Conservation (phyloP, 78 protist species). For the Dictyostelium capitatum region DNA sequence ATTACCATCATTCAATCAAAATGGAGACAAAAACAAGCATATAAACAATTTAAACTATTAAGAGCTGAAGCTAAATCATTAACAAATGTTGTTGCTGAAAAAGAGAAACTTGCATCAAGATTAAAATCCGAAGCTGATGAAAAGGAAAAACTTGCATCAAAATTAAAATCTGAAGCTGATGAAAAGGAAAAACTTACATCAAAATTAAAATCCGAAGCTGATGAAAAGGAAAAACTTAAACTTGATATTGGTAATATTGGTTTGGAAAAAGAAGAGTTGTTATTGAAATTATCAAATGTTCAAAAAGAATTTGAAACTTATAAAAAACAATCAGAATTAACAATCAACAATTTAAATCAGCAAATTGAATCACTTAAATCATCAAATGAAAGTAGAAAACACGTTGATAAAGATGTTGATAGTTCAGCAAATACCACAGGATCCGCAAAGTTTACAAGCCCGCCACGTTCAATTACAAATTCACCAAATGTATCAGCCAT, state of each 20-base stretch:
- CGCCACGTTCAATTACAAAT: background rate
- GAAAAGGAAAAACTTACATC: background rate
- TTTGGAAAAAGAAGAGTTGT: background rate
- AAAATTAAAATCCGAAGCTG: background rate
- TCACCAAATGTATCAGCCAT: background rate
- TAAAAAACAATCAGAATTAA: background rate
- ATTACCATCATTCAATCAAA: slow-evolving; percentile 14
- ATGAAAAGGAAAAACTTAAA: slow-evolving; percentile 1
- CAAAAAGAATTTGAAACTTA: slow-evolving; percentile 3
- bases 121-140: background rate
- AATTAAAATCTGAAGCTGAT: background rate
- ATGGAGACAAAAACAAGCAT: slow-evolving; percentile 58
- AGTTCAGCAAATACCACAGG: too few species aligned
- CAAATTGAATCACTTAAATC: background rate
- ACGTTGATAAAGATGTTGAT: background rate
- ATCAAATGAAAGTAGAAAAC: background rate
- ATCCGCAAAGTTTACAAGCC: background rate
- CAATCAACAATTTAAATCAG: background rate
- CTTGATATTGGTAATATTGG: background rate
- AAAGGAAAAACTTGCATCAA: background rate
- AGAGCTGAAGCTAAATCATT: slow-evolving; percentile 46
- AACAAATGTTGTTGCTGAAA: slow-evolving; percentile 33
- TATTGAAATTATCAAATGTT: background rate
- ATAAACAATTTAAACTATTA: background rate
- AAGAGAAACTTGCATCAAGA: slow-evolving; percentile 12